Conservation (phyloP, 2,329 filamentous ascomycete genomes). For the Monilinia vaccinii-corymbosi region DNA sequence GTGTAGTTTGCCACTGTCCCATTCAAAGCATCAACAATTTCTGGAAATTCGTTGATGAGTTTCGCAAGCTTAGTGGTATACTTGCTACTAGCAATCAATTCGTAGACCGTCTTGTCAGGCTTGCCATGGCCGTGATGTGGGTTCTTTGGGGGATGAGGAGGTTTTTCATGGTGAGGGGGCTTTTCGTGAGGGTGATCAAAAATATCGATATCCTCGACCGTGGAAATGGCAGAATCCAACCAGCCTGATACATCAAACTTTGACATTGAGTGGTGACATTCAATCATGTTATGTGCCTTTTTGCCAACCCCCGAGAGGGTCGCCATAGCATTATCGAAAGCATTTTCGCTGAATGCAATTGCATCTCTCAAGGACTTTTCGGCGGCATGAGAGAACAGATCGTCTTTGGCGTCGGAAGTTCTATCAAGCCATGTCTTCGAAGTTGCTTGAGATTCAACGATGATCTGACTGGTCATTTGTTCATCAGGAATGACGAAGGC, state of each 20-base stretch:
- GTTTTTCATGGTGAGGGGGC: constrained; percentile 25
- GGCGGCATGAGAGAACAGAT: constrained; percentile 21
- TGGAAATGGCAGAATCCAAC: constrained; percentile 29
- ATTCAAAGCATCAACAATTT: constrained; percentile 66
- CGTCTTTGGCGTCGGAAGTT: constrained; percentile 30
- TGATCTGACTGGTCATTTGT: constrained; percentile 36
- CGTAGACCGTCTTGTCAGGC: constrained; percentile 66
- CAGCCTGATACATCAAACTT: constrained; percentile 28
- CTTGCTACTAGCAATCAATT: constrained; percentile 67
- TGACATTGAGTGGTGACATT: constrained; percentile 27
- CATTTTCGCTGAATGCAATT: constrained; percentile 23
- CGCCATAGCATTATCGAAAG: constrained; percentile 27
- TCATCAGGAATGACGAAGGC: constrained; percentile 46
- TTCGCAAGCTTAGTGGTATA: constrained; percentile 69
- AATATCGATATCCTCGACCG: constrained; percentile 28
- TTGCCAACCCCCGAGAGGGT: constrained; percentile 15
- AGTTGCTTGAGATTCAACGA: constrained; percentile 30
- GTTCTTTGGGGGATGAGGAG: constrained; percentile 21
- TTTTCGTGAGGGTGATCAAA: constrained; percentile 18
- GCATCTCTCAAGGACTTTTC: constrained; percentile 24
- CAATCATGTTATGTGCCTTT: constrained; percentile 20
- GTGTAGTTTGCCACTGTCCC: constrained; percentile 67
- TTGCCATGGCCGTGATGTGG: constrained; percentile 30
- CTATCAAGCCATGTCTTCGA: constrained; percentile 27
- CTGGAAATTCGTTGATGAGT: constrained; percentile 62